Base-by-base conservation (phyloP, 768 basidiomycete species). In the Lentinus tigrinus region DNA sequence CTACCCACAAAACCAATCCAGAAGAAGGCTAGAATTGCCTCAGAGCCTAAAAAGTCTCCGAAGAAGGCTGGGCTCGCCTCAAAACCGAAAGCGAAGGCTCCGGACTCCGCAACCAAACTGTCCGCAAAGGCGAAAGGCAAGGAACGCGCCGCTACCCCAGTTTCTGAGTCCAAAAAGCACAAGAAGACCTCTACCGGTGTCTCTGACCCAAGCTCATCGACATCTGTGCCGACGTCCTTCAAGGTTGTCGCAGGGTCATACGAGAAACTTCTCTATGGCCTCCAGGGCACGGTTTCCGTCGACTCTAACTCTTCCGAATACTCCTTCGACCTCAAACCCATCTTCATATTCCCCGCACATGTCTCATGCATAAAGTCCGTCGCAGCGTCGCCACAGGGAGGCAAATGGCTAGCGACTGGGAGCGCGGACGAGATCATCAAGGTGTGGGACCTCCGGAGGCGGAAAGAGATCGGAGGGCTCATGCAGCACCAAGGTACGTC, bases 291-390 rank as follows among this genome's bases (percentile, higher is more conserved):
- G 0, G 74, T 83, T 44, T 67, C 73, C 49, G 65, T 75, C 54
- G 56, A 70, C 3, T 11, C 11, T 11, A n/a, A n/a, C 3, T 65
- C 65, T 40, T 50, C 70, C 47, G 66, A 68, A 24, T 72, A 73
- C 60, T 65, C 68, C 49, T 76, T 78, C 52, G 61, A 70, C 21
- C 67, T 96, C 27, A 84, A 85, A 54, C 94, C 97, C 0, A 81
- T 91, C 43, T 99, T 99, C 74, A 92, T 94, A 61, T 99, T 99
- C 74, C 95, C 97, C 27, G 97, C 97, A 0, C 97, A 99, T 70
- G 85, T 96, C 43, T 93, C 92, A 2, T 94, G 86, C 66, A 88
- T 99, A 58, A 95, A 95, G 69, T 84, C 93, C 11, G 89, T 95
- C 28, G 89, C 94, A 3, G 90, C 92, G 0, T 91, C 91, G 0